Base-by-base conservation (phyloP, 306 rosid species). In the Biancaea sappan region DNA sequence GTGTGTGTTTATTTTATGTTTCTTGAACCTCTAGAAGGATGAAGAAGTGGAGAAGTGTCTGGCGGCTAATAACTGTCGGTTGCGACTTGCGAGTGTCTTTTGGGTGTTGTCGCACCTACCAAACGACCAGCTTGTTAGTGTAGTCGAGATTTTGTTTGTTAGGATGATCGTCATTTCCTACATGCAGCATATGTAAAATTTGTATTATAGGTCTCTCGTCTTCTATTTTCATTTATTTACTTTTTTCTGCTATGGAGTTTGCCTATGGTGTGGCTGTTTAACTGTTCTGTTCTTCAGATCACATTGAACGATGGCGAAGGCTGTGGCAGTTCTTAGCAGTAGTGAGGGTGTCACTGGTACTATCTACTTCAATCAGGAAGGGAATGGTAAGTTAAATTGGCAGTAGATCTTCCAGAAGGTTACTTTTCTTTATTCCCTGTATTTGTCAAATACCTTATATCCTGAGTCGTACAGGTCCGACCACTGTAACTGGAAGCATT, bases 291-390 rank as follows among this genome's bases (percentile, higher is more conserved):
- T 76, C 81, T 80, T 78, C 84, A 91, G 97, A 91, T 91, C 97
- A 91, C 97, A 85, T 69, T 62, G 37, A 74, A 82, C 82, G 43
- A 94, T 94, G 98, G 97, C 72, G 81, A 94, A 91, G 82, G 98
- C 87, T 37, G 97, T 94, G 70, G 98, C 88, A 61, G 97, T 94
- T 70, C 98, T 94, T 71, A 52, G 83, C 78, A 87, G 80, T 82
- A 87, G 83, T 61, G 89, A 80, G 47, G 86, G 83, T 74, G 98
- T 94, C 26, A 28, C 71, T 2, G 98, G 98, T 72, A 90, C 85
- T 69, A 40, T 94, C 69, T 16, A 9, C 79, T 90, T 94, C 77
- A 58, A 5, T 43, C 98, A 94, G 84, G 97, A 91, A 81, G 97
- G 93, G 57, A 2, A 62, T 80, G 99, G 99, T 94, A 73, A 76